Conservation (phyloP, 164 flowering plant species). For the Nymphaea colorata region DNA sequence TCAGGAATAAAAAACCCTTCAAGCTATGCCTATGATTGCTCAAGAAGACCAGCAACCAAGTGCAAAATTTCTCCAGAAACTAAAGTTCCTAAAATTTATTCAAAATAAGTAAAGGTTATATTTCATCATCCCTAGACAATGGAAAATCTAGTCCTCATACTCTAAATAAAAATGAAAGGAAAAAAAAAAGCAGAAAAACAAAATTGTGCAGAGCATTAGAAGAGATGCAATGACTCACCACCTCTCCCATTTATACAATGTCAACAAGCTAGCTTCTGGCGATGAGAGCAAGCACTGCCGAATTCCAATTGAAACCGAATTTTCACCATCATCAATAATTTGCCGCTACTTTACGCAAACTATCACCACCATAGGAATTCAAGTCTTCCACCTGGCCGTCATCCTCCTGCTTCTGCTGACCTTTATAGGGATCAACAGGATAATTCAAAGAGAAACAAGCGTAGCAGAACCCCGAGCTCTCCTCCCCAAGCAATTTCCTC, state of each 20-base stretch:
- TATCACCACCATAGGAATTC: slow-evolving; percentile 6
- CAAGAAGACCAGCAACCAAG: no score
- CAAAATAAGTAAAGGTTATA: no score
- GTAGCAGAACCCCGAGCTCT: slow-evolving; percentile 47
- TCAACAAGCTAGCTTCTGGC: not conserved
- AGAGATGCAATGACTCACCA: not conserved
- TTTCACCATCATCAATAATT: no score
- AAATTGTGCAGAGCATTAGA: not conserved
- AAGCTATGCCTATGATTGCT: no score
- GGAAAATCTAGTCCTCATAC: not conserved
- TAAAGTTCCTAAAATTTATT: no score
- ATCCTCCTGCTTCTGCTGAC: slow-evolving; percentile 48
- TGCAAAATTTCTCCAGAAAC: no score
- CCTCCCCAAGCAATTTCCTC: slow-evolving; percentile 36
- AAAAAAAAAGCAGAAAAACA: not conserved
- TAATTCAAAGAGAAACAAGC: slow-evolving; percentile 87
- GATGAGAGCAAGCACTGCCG: not conserved
- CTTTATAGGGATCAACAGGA: slow-evolving; percentile 62
- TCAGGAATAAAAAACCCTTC: no score
- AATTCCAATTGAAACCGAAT: not conserved
- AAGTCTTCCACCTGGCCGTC: slow-evolving; percentile 57
- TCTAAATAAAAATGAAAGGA: not conserved
- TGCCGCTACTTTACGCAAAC: not conserved
- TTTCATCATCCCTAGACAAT: not conserved
- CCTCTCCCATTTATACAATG: not conserved